Evolutionary conservation across 1,139 yeast genomes (phyloP), one percentile per base, ranked within the genome.

Genomic region (Scheffersomyces illinoinensis): DNA sequence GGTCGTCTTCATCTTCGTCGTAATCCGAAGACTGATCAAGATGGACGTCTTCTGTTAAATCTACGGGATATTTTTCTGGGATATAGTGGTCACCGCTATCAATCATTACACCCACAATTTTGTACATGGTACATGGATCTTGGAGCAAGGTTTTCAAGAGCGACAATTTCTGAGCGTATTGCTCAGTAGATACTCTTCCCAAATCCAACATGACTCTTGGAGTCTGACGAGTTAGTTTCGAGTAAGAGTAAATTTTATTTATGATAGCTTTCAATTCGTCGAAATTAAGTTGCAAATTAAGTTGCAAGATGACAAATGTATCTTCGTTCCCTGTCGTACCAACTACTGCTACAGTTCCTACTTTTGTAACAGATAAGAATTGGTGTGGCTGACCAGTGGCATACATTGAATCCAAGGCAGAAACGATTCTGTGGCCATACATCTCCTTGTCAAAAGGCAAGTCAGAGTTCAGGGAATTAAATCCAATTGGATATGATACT

Each of bases 251-350:
- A 19, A 76, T 63, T 18, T 59, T 62, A 1, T 66, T 61, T 20
- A 76, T 64, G 10, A 67, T 46, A 1, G 55, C 58, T 7, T 58
- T 56, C 47, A 74, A 55, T 10, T 72, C 71, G 8, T 59, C 62
- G 23, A 58, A 56, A 4, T 56, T 46, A 26, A 68, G 50, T 43
- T 67, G 61, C n/a, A 61, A 54, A 52, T 68, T 69, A 20, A 72
- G 59, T 56, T 71, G 71, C 33, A 80, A 58, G 5, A 79, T 68
- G n/a, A 79, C 63, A 64, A 81, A 82, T 0, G 85, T 78, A 54
- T 82, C 85, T 10, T 68, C 67, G 62, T 82, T 82, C 1, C 85
- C 85, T 2, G 70, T 66, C 1, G 85, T 81, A 14, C 82, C 82
- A 33, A 79, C 79, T 17, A 78, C 80, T 0, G 83, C 78, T 4